A percentile compares a stretch with the other conserved stretches of the same genome.
phyloP scores from a whole-genome alignment of 345 rosid genomes.

The Excoecaria agallocha region DNA sequence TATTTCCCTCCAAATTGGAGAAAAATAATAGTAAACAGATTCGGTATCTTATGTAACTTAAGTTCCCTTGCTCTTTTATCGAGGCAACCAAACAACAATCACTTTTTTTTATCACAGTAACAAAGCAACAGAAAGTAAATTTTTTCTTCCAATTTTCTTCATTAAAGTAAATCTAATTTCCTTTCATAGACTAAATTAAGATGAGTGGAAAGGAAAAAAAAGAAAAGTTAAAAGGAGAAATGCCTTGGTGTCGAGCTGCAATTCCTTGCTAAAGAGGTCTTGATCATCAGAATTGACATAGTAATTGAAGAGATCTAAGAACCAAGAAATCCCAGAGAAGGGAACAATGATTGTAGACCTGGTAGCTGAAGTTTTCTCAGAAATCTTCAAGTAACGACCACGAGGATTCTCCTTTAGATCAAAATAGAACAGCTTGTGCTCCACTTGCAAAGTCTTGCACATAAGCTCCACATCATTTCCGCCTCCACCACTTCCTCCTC shows the following conservation, averaged over 20 bases:
- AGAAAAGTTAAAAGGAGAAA: neutral
- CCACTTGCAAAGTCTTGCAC: conserved; percentile 95
- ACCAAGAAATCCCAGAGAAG: conserved; percentile 95
- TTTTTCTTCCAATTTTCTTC: no score
- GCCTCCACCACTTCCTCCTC: conserved; percentile 38
- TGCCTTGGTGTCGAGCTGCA: conserved; percentile 96
- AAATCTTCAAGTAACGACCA: conserved; percentile 90
- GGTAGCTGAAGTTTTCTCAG: conserved; percentile 98
- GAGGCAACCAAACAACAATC: no score
- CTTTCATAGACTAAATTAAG: neutral
- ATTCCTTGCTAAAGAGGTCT: conserved; percentile 88
- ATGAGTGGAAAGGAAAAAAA: neutral
- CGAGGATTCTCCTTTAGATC: conserved; percentile 97
- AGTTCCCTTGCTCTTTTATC: no score
- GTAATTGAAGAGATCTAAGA: conserved; percentile 95
- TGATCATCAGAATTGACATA: conserved; percentile 86
- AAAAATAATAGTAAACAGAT: no score
- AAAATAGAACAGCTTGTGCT: conserved; percentile 94
- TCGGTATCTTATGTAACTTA: no score
- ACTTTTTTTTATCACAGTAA: no score
- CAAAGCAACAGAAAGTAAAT: no score
- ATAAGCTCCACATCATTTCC: conserved; percentile 81
- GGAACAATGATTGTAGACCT: conserved; percentile 99
- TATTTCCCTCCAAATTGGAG: no score
- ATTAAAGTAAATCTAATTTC: no score